Base-by-base conservation (phyloP, 78 protist species). In the Diacronema lutheri region DNA sequence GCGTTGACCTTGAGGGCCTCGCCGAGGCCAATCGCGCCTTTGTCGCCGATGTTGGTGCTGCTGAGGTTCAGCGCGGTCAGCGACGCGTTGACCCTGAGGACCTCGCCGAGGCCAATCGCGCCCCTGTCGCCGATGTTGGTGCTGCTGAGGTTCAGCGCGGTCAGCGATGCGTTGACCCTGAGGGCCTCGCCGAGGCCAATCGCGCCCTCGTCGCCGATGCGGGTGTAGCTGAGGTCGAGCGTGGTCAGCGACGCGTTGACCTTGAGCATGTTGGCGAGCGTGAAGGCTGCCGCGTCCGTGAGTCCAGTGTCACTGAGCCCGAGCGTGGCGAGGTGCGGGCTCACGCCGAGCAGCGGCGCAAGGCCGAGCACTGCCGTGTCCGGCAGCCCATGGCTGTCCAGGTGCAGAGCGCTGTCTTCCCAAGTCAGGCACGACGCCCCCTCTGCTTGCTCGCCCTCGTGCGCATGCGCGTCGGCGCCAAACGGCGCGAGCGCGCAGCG, bases 191-290 rank as follows among this genome's bases (percentile, higher is more conserved):
- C 91, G 46, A 87, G 16, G n/a, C 50, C 3, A 7, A 44, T 16
- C 16, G 93, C 91, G 20, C 90, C 93, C 29, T 60, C 86, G 79
- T 90, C 91, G 33, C 90, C 90, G 35, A 90, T 87, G 14, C 29
- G 71, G 61, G 71, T 77, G 29, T 86, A 87, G 33, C 73, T 55
- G 35, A 90, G 84, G 60, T 83, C 83, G 37, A 90, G 83, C 55
- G n/a, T 58, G 12, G 84, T 56, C 25, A 90, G 72, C 14, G 93
- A 84, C 35, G 25, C 25, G 60, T 74, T 57, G 14, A 37, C 35
- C 16, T 44, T 21, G 6, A 87, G 44, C 4, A 87, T 82, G 6
- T 57, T 29, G 0, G 93, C 91, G 46, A 87, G 16, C 21, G 16
- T 9, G 50, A 44, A 13, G 10, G 93, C 91, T 10, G 88, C 93